Conservation (phyloP, 441 rosid genomes). For the Sinapis alba region DNA sequence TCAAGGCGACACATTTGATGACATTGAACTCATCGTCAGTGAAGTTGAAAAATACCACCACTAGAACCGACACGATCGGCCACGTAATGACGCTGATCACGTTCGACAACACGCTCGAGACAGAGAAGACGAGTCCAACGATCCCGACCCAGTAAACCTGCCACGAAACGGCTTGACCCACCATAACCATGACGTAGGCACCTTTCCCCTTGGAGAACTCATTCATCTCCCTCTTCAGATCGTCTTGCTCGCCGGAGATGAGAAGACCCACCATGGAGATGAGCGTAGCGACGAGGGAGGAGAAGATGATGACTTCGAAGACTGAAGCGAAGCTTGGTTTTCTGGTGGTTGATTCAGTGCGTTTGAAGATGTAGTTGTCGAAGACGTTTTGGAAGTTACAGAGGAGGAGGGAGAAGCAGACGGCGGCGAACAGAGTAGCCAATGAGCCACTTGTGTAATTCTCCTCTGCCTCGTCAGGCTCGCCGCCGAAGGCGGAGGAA, state of each 20-base stretch:
- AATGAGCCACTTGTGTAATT: conserved; percentile 28
- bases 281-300: conserved; percentile 28
- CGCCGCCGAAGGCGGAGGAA: conserved; percentile 28
- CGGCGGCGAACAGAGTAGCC: conserved; percentile 28
- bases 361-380: conserved; percentile 29
- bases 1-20: too few relatives aligned
- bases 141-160: conserved; percentile 42
- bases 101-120: conserved; percentile 40
- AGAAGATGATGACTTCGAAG: conserved; percentile 33
- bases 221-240: conserved; percentile 33
- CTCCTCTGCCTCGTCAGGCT: conserved; percentile 34
- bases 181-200: conserved; percentile 33
- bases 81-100: conserved; percentile 36
- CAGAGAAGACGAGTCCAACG: conserved; percentile 38
- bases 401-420: conserved; percentile 39
- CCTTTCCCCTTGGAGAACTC: conserved; percentile 29
- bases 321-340: conserved; percentile 36
- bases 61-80: conserved; percentile 40
- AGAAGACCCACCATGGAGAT: conserved; percentile 31
- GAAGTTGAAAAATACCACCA: conserved; percentile 38
- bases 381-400: conserved; percentile 36
- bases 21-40: too few relatives aligned
- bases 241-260: conserved; percentile 28
- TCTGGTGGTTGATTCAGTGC: conserved; percentile 14
- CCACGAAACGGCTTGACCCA: conserved; percentile 42